Conservation (phyloP, 2,329 filamentous ascomycete species). For the Pestalotiopsis fici region DNA sequence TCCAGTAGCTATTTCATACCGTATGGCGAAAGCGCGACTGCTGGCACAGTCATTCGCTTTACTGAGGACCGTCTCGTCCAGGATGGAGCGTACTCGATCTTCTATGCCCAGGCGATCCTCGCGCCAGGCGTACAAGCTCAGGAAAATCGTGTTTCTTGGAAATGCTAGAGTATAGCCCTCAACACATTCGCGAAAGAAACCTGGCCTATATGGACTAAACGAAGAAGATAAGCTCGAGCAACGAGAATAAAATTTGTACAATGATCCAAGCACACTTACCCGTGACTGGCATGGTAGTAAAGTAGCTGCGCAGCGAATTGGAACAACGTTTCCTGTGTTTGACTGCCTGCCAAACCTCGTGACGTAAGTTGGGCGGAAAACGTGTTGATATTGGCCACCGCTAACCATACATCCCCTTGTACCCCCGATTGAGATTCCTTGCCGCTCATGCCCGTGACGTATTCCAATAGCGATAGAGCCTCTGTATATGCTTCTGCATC, state of each 20-base stretch:
- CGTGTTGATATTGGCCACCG: conserved; percentile 40
- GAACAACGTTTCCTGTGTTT: conserved; percentile 63
- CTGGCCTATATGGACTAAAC: conserved; percentile 65
- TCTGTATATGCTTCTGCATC: conserved; percentile 60
- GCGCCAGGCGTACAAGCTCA: conserved; percentile 72
- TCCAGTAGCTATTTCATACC: conserved; percentile 49
- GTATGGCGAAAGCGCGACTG: conserved; percentile 50
- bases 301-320: conserved; percentile 70
- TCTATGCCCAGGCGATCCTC: conserved; percentile 72
- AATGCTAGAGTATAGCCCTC: conserved; percentile 62
- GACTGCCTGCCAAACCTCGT: conserved; percentile 31
- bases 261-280: conserved; percentile 36
- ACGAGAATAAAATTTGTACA: background rate
- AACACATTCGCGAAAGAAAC: conserved; percentile 64
- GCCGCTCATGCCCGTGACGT: conserved; percentile 52
- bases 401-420: conserved; percentile 59
- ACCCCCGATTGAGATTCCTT: conserved; percentile 43
- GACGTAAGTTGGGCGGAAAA: conserved; percentile 44
- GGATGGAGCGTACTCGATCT: conserved; percentile 71
- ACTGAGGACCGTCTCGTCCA: conserved; percentile 53
- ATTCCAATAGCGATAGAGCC: conserved; percentile 65
- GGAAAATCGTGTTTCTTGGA: conserved; percentile 75
- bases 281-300: conserved; percentile 62
- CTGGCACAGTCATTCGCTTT: conserved; percentile 40
- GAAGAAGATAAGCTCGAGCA: conserved; percentile 1